Evolutionary conservation across 352 stramenopile genomes (phyloP), one percentile per base, ranked within the genome.

Genomic region (Phytopythium delawarense): DNA sequence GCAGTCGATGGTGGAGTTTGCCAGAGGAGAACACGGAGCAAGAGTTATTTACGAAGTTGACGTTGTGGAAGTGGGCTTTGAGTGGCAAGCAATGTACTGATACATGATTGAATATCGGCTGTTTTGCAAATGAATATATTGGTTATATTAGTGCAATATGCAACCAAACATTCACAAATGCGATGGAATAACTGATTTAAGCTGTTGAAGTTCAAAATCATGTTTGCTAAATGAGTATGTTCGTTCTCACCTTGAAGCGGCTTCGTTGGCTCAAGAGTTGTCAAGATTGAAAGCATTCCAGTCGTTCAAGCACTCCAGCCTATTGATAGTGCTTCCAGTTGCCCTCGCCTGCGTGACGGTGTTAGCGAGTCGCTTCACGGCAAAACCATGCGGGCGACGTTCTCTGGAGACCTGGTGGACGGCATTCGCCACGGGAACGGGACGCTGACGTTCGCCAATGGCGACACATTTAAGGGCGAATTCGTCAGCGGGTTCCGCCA

Each of bases 401-500:
- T 84, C 69, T 73, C 71, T 0, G 80, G 80, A 18, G 80, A 89
- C 18, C 37, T 82, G 21, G 76, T 78, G 3, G 76, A 84, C 40
- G 78, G 78, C 35, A 75, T 89, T 30, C 78, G 80, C 11, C 76
- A 89, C 18, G 80, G 78, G 20, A 62, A 64, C 35, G 82, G 82
- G 11, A 67, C 69, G 54, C 61, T 92, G 6, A 68, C 72, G 35
- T 92, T 92, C 48, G 66, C 64, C 6, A 92, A 90, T 44, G 82
- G 78, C 23, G 82, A 92, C 54, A 66, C 62, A 37, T 92, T 89
- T 62, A 76, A 84, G 28, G 82, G 82, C n/a, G 68, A 71, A n/a
- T 92, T 92, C 54, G 40, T 54, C 1, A 62, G 81, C 30, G 82
- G 82, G 5, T 90, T 88, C 37, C 73, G 82, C 48, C 68, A 90